phyloP scores from a whole-genome alignment of 371 early-diverging fungal genomes.

The Fennellomyces sp. region DNA sequence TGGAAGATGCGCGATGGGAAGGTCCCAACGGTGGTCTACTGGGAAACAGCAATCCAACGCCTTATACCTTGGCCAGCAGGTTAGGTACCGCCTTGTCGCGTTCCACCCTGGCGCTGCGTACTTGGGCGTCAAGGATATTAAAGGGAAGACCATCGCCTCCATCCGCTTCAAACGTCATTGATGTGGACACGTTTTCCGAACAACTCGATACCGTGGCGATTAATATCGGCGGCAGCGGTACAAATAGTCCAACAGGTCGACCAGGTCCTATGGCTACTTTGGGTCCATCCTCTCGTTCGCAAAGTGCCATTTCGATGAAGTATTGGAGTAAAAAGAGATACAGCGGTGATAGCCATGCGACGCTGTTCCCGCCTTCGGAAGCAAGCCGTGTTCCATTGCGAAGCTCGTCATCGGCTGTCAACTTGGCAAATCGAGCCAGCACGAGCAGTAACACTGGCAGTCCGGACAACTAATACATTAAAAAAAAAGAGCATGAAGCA shows the following conservation, averaged over 20 bases:
- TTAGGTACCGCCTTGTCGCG: conserved; percentile 21
- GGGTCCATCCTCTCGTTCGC: conserved; percentile 19
- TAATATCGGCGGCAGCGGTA: conserved; percentile 6
- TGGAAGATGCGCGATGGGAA: conserved; percentile 15
- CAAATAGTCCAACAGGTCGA: conserved; percentile 1
- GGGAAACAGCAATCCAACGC: conserved; percentile 14
- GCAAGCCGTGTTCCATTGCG: conserved; percentile 17
- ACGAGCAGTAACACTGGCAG: not conserved
- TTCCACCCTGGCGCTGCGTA: conserved; percentile 27
- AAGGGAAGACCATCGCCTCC: conserved; percentile 6
- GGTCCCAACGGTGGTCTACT: conserved; percentile 40
- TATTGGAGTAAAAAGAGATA: conserved; percentile 33
- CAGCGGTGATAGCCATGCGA: conserved; percentile 32
- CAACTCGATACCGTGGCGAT: conserved; percentile 5
- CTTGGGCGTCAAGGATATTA: conserved; percentile 34
- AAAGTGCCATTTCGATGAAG: conserved; percentile 17
- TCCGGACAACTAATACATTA: conserved; percentile 3
- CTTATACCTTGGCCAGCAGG: not conserved
- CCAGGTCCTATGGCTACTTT: conserved; percentile 4
- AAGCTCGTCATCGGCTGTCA: conserved; percentile 25
- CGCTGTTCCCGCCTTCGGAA: conserved; percentile 15
- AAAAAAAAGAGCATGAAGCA: not conserved
- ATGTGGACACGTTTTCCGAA: conserved; percentile 17
- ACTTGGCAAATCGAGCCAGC: conserved; percentile 20
- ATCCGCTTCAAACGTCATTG: not conserved